Evolutionary conservation across 2,329 filamentous ascomycete species (phyloP).

Genomic region (Zopfia rhizophila): DNA sequence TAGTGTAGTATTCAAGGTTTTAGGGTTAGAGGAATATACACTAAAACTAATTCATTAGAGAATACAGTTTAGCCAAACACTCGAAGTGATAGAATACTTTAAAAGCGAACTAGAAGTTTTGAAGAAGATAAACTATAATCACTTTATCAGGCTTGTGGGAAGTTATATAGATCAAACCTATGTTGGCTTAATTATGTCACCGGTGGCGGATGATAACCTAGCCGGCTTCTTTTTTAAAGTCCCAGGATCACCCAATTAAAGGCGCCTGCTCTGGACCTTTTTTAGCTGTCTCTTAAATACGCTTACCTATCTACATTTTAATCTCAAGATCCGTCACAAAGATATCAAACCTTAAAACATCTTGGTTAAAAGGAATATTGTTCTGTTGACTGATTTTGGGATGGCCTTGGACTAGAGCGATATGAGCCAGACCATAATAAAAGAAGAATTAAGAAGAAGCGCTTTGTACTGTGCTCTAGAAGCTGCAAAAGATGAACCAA

Average conservation of each 20-base stretch:
- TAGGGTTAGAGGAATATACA: too few relatives aligned
- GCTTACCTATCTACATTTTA: constrained; percentile 26
- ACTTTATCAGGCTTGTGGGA: constrained; percentile 41
- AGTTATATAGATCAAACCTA: constrained; percentile 40
- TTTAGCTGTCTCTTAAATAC: constrained; percentile 30
- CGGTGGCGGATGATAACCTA: constrained; percentile 28
- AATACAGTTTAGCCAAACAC: too few relatives aligned
- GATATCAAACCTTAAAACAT: constrained; percentile 34
- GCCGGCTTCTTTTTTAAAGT: constrained; percentile 17
- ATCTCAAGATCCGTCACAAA: constrained; percentile 19
- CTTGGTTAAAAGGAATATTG: constrained; percentile 16
- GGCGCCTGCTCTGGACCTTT: constrained; percentile 12
- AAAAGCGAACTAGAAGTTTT: constrained; percentile 40
- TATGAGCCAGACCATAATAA: constrained; percentile 18
- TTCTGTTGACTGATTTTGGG: constrained; percentile 30
- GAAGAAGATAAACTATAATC: constrained; percentile 35
- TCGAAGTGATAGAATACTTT: too few relatives aligned
- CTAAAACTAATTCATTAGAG: too few relatives aligned
- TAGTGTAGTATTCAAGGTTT: too few relatives aligned
- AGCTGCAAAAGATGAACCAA: constrained; percentile 15
- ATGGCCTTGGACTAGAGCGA: constrained; percentile 13
- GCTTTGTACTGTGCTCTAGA: constrained; percentile 22
- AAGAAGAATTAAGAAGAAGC: constrained; percentile 5
- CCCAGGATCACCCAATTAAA: too few relatives aligned
- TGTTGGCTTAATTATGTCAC: constrained; percentile 42